Conservation (phyloP, 306 rosid genomes). For the Elaeagnus macrophylla region DNA sequence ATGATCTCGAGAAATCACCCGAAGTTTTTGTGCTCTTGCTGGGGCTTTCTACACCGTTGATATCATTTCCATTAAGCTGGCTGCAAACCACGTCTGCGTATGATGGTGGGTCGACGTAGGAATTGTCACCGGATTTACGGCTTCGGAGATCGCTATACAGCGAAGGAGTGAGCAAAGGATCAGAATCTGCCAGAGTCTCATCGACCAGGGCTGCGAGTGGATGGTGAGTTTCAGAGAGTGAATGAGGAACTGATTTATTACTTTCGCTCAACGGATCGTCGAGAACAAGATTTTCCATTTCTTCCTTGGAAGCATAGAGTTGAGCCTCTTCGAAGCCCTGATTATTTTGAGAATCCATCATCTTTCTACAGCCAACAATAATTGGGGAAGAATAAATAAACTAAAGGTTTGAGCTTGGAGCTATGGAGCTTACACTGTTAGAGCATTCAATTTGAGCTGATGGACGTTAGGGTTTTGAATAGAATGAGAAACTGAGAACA, state of each 20-base stretch:
- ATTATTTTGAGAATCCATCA: slow-evolving; percentile 72
- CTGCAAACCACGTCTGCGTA: slow-evolving; percentile 65
- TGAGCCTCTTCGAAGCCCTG: slow-evolving; percentile 21
- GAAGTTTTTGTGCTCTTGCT: slow-evolving; percentile 34
- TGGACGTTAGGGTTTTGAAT: too few relatives aligned
- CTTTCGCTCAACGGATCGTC: slow-evolving; percentile 33
- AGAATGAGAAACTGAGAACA: too few relatives aligned
- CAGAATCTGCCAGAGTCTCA: slow-evolving; percentile 24
- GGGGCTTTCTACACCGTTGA: slow-evolving; percentile 50
- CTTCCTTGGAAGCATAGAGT: slow-evolving; percentile 38
- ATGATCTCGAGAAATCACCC: slow-evolving; percentile 31
- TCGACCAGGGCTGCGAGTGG: slow-evolving; percentile 28
- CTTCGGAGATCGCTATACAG: slow-evolving; percentile 23
- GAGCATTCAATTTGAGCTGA: too few relatives aligned
- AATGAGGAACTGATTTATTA: slow-evolving; percentile 38
- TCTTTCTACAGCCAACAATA: slow-evolving; percentile 16
- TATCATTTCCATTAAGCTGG: slow-evolving; percentile 45
- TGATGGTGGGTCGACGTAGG: slow-evolving; percentile 58
- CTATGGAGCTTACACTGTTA: background rate
- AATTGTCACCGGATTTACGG: slow-evolving; percentile 33
- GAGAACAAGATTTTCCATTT: slow-evolving; percentile 52
- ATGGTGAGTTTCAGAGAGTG: slow-evolving; percentile 36
- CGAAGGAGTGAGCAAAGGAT: slow-evolving; percentile 44
- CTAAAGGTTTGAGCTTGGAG: background rate
- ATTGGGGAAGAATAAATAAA: background rate